Percentiles rank a stretch among this genome's conserved stretches.
These are phyloP conservation scores for Trypanosoma brucei DNA, from an alignment of 208 protist genomes.

Conservation along the genomic window DNA sequence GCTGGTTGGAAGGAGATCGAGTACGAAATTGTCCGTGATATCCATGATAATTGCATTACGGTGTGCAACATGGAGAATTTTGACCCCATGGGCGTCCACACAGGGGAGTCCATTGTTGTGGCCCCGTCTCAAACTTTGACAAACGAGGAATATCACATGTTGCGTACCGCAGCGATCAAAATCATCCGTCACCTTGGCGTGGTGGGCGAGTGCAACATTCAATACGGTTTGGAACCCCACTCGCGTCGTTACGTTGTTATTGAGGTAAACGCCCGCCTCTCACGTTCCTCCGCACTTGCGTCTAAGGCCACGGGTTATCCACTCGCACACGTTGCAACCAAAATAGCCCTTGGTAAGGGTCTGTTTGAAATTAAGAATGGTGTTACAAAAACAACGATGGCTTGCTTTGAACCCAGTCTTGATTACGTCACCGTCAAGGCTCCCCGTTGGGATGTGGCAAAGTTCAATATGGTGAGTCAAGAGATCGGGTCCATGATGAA, in stretches of 20 bases:
- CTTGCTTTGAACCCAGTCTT: constrained; percentile 97
- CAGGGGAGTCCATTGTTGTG: constrained; percentile 98
- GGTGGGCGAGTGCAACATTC: constrained; percentile 99
- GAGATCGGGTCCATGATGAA: constrained; percentile 96
- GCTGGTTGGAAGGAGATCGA: constrained; percentile 99
- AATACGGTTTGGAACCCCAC: constrained; percentile 97
- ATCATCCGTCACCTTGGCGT: constrained; percentile 96
- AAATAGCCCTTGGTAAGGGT: constrained; percentile 94
- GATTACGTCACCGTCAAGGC: constrained; percentile 97
- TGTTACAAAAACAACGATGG: constrained; percentile 93
- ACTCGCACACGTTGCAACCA: constrained; percentile 97
- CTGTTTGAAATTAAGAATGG: constrained; percentile 91
- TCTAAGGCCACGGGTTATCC: constrained; percentile 99
- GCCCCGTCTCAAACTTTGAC: constrained; percentile 97
- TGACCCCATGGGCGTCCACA: constrained; percentile 97
- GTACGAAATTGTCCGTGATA: constrained; percentile 98
- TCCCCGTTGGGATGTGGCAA: constrained; percentile 94
- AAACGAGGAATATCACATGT: constrained; percentile 97
- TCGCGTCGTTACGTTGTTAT: constrained; percentile 97
- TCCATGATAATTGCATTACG: constrained; percentile 99
- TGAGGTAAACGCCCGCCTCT: constrained; percentile 98
- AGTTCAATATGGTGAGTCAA: constrained; percentile 94
- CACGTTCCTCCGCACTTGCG: constrained; percentile 94
- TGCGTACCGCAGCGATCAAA: constrained; percentile 92
- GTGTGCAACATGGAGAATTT: constrained; percentile 99